Conservation (phyloP, 2,329 filamentous ascomycete genomes). For the Diaporthe sp. region DNA sequence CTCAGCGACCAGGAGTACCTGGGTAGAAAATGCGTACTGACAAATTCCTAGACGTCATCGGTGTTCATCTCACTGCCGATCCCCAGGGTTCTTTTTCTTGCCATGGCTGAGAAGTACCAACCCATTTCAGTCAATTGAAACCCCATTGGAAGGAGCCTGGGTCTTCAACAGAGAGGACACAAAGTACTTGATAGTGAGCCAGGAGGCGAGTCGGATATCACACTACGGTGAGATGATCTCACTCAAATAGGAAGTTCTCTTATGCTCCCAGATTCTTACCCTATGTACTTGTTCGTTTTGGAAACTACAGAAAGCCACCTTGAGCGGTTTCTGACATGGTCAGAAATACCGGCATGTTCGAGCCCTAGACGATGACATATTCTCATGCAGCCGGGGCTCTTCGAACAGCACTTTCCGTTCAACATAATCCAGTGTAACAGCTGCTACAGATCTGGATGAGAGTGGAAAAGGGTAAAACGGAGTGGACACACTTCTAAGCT, state of each 20-base stretch:
- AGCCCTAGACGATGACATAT: neutral
- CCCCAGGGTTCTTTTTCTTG: constrained; percentile 7
- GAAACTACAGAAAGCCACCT: too few relatives aligned
- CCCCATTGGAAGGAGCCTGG: neutral
- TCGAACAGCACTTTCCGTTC: neutral
- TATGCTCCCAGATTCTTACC: neutral
- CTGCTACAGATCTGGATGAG: neutral
- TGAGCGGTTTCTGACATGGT: neutral
- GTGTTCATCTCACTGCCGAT: neutral
- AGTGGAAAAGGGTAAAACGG: neutral
- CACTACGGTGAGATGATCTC: neutral
- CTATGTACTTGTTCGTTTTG: too few relatives aligned
- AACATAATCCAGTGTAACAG: neutral
- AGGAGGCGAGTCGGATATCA: neutral
- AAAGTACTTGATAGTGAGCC: neutral
- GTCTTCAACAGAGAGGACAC: neutral
- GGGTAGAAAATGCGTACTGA: neutral
- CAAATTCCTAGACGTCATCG: neutral
- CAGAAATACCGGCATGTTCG: neutral
- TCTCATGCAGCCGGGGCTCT: too few relatives aligned
- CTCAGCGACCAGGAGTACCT: too few relatives aligned
- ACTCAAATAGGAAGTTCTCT: neutral
- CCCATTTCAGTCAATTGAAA: too few relatives aligned
- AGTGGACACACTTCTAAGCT: neutral
- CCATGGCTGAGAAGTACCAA: neutral